Base-by-base conservation (phyloP, 2,329 filamentous ascomycete species). In the Exophiala sp. region DNA sequence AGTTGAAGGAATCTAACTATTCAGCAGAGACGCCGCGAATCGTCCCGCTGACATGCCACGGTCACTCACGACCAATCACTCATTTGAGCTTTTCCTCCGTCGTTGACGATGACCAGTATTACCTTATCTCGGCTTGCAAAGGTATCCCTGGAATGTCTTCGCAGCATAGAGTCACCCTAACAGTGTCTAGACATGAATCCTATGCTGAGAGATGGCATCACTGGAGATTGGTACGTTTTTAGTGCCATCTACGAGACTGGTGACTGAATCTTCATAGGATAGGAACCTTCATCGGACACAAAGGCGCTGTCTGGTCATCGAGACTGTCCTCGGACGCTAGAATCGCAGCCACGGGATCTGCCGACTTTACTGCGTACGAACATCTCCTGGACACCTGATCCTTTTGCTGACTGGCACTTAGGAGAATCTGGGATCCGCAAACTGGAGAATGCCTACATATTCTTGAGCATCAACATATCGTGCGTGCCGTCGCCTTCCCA, bases 281-380 rank as follows among this genome's bases (percentile, higher is more conserved):
- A 64, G 94, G 94, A 45, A 97, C 94, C 35, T 97, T 97, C 69
- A 87, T 99, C 65, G 94, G 94, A 38, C 94, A 99, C 77, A 97
- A 99, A 75, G 94, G 94, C 59, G 94, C 94, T 35, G 92, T 97
- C 56, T 99, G 94, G 91, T 91, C 96, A 75, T 89, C 91, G 50
- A 84, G 91, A 64, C 80, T 99, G 34, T 96, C 91, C 49, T 85
- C 89, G 16, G 91, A 97, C 73, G 89, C 91, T 39, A 85, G 84
- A 21, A 86, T 91, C 44, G 92, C 94, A 53, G 94, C 91, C 8
- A 97, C 95, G 33, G 94, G 89, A 43, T 95, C 91, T 46, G 94
- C 94, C 47, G 94, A 99, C 71, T 99, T 99, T 71, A 94, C 90
- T 53, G 90, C 90, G 88, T 91, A 78, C 67, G 86, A 75, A 46